Evolutionary conservation across 176 grass and related monocot genomes (phyloP).

Genomic region (Poa pratensis): DNA sequence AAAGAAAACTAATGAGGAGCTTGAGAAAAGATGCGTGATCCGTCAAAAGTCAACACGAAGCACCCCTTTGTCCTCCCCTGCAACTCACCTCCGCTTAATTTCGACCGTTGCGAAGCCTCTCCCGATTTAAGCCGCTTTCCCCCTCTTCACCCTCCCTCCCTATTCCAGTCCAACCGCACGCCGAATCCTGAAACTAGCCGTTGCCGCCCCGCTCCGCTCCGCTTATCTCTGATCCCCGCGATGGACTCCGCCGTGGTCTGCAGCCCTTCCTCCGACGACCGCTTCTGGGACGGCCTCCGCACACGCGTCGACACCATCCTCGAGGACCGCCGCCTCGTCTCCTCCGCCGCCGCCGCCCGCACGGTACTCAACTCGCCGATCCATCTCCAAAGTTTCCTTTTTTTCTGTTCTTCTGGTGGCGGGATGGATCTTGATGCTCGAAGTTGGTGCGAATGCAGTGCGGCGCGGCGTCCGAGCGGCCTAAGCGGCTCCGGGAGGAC

Average conservation of each 20-base stretch:
- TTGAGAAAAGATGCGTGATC: no score
- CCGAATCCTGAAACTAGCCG: conserved; percentile 48
- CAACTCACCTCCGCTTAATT: neutral
- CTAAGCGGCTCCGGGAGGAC: conserved; percentile 85
- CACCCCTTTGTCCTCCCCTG: no score
- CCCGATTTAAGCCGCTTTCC: conserved; percentile 19
- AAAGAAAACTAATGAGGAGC: no score
- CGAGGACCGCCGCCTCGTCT: conserved; percentile 50
- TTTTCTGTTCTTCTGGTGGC: neutral
- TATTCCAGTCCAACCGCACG: neutral
- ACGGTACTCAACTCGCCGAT: neutral
- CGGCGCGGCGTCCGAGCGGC: conserved; percentile 53
- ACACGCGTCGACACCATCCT: conserved; percentile 81
- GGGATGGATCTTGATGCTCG: neutral
- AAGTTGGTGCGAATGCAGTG: conserved; percentile 34
- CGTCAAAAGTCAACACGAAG: no score
- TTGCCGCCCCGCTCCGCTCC: conserved; percentile 3
- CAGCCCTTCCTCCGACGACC: conserved; percentile 81
- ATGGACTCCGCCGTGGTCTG: conserved; percentile 63
- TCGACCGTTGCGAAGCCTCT: conserved; percentile 47
- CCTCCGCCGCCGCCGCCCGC: neutral
- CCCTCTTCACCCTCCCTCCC: neutral
- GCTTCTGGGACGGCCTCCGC: conserved; percentile 75
- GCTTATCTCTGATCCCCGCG: neutral
- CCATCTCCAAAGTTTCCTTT: neutral